Evolutionary conservation across 805 yeast species (phyloP).

Genomic region (Babjeviella inositovora): DNA sequence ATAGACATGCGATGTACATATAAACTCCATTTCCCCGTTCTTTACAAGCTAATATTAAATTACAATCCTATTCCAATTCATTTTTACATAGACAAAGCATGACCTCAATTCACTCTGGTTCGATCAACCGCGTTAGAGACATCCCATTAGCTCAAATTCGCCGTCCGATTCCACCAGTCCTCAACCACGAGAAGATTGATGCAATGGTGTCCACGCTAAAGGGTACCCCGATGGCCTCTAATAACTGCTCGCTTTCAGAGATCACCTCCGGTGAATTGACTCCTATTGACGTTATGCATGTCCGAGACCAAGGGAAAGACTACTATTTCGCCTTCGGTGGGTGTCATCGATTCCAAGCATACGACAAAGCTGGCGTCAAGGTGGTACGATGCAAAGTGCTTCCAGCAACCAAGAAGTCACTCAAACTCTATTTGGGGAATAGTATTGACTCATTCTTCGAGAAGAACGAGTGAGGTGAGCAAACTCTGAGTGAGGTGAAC

Average conservation of each 20-base stretch:
- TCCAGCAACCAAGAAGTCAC: slow-evolving; percentile 60
- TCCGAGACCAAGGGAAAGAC: slow-evolving; percentile 42
- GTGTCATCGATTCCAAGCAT: slow-evolving; percentile 81
- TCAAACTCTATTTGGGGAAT: slow-evolving; percentile 56
- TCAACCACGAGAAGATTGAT: slow-evolving; percentile 58
- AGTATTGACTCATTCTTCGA: slow-evolving; percentile 37
- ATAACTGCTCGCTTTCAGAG: slow-evolving; percentile 36
- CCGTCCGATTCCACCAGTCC: slow-evolving; percentile 77
- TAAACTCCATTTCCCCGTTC: no score
- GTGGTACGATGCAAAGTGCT: slow-evolving; percentile 55
- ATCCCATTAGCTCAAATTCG: slow-evolving; percentile 54
- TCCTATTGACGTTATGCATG: slow-evolving; percentile 64
- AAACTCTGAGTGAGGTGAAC: no score
- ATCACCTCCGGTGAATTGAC: slow-evolving; percentile 54
- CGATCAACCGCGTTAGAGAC: no score
- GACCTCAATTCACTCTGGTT: no score
- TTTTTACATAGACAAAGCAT: no score
- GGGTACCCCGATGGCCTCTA: slow-evolving; percentile 47
- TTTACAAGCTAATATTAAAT: no score
- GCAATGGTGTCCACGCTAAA: slow-evolving; percentile 62
- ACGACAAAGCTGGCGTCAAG: slow-evolving; percentile 35
- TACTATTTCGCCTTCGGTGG: slow-evolving; percentile 82
- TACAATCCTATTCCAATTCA: no score
- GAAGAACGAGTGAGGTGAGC: no score
- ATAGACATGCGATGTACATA: no score